phyloP scores from a whole-genome alignment of 1,284 basidiomycete species.

The Porogramme epimiltina region DNA sequence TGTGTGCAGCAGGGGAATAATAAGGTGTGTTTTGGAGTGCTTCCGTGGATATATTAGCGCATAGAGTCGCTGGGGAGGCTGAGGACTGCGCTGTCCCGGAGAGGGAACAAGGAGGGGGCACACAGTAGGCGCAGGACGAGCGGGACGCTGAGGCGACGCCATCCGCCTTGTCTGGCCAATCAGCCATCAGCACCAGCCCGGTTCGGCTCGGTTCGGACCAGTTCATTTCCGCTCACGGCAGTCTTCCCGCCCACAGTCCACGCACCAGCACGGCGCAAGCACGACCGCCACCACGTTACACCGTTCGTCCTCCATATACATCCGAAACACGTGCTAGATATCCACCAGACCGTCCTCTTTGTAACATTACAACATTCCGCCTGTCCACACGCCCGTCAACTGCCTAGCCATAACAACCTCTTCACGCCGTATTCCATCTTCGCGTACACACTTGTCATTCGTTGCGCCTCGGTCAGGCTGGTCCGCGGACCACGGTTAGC shows the following conservation, averaged over 20 bases:
- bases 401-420: slow-evolving; percentile 83
- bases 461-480: slow-evolving; percentile 80
- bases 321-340: too few relatives aligned
- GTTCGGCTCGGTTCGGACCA: slow-evolving; percentile 12
- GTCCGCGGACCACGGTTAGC: slow-evolving; percentile 9
- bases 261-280: not conserved
- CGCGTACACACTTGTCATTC: slow-evolving; percentile 79
- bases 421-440: slow-evolving; percentile 93
- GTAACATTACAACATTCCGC: too few relatives aligned
- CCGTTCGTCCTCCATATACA: too few relatives aligned
- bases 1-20: slow-evolving; percentile 18
- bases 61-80: slow-evolving; percentile 15
- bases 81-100: slow-evolving; percentile 16
- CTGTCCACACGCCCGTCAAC: slow-evolving; percentile 35
- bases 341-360: too few relatives aligned
- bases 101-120: slow-evolving; percentile 13
- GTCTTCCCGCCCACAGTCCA: not conserved
- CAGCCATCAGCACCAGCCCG: slow-evolving; percentile 1
- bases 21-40: slow-evolving; percentile 15
- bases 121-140: slow-evolving; percentile 12
- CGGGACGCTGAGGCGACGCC: slow-evolving; percentile 5
- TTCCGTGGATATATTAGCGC: slow-evolving; percentile 22
- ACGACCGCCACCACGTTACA: too few relatives aligned
- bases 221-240: slow-evolving; percentile 13
- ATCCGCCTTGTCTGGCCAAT: slow-evolving; percentile 1